These are phyloP conservation scores for Secale cereale DNA, from an alignment of 176 grass and related monocot species.

Conservation along the genomic window DNA sequence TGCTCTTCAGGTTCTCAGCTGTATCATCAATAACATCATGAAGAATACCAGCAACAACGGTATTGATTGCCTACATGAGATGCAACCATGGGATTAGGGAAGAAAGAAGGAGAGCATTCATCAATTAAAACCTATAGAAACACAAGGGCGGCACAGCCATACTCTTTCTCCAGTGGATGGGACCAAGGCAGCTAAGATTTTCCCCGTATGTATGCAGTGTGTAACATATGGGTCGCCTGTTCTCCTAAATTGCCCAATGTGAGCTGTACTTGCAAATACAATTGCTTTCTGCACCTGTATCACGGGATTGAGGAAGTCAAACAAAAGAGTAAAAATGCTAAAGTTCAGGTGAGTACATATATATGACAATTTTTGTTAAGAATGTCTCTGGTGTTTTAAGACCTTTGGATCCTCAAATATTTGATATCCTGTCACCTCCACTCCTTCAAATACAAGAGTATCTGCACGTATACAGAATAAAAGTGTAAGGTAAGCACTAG, in stretches of 20 bases:
- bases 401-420: slow-evolving; percentile 87
- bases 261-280: slow-evolving; percentile 77
- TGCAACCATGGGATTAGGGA: slow-evolving; percentile 12
- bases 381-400: not conserved
- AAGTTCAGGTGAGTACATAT: slow-evolving; percentile 21
- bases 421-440: slow-evolving; percentile 88
- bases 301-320: not conserved
- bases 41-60: slow-evolving; percentile 90
- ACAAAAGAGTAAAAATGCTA: not conserved
- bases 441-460: slow-evolving; percentile 90
- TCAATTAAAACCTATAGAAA: slow-evolving; percentile 29
- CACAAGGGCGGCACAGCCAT: slow-evolving; percentile 18
- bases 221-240: slow-evolving; percentile 94
- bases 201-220: slow-evolving; percentile 95
- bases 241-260: slow-evolving; percentile 84
- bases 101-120: slow-evolving; percentile 14
- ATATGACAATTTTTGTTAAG: not conserved
- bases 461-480: slow-evolving; percentile 48
- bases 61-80: slow-evolving; percentile 74
- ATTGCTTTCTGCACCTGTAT: slow-evolving; percentile 85
- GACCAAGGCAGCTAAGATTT: slow-evolving; percentile 94
- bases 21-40: slow-evolving; percentile 97
- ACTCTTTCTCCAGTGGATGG: slow-evolving; percentile 81
- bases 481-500: not conserved
- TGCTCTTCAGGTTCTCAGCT: slow-evolving; percentile 66